Percentiles rank a stretch among this genome's conserved stretches.
Conservation (phyloP, 768 basidiomycete species). For the Kwoniella dejecticola region DNA sequence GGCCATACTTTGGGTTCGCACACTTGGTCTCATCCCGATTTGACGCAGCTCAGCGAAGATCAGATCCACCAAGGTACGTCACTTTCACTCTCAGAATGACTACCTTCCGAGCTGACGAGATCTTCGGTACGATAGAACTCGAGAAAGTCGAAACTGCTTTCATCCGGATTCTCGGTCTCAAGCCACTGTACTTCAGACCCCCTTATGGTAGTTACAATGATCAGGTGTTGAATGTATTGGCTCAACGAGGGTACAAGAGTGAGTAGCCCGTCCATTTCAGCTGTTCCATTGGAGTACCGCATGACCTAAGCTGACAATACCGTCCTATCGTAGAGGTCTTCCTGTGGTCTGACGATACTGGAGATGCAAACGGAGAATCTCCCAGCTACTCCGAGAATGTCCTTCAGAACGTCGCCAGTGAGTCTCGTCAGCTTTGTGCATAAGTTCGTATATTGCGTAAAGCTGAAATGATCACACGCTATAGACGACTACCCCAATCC, state of each 20-base stretch:
- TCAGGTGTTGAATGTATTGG: constrained; percentile 44
- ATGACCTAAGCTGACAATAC: too few relatives aligned
- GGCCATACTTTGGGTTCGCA: constrained; percentile 54
- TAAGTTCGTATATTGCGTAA: background rate
- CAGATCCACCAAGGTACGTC: constrained; percentile 41
- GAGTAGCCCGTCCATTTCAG: constrained; percentile 10
- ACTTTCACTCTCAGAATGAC: background rate
- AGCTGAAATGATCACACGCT: too few relatives aligned
- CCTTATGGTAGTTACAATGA: constrained; percentile 54
- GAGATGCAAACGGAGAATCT: constrained; percentile 39
- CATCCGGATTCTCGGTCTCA: constrained; percentile 52
- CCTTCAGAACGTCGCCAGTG: constrained; percentile 30
- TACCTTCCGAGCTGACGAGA: constrained; percentile 2
- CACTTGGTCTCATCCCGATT: constrained; percentile 53
- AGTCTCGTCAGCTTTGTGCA: background rate
- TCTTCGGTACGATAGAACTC: constrained; percentile 41
- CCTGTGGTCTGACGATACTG: constrained; percentile 53
- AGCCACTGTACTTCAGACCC: constrained; percentile 52
- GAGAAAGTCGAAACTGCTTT: constrained; percentile 49
- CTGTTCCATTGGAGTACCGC: too few relatives aligned
- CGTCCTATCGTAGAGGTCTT: constrained; percentile 29
- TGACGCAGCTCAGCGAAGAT: constrained; percentile 40
- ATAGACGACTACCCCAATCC: constrained; percentile 14
- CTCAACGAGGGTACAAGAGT: constrained; percentile 53
- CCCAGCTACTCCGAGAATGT: constrained; percentile 35